Conservation (phyloP, 108 stramenopile species). For the Cyclostephanos tholiformis region DNA sequence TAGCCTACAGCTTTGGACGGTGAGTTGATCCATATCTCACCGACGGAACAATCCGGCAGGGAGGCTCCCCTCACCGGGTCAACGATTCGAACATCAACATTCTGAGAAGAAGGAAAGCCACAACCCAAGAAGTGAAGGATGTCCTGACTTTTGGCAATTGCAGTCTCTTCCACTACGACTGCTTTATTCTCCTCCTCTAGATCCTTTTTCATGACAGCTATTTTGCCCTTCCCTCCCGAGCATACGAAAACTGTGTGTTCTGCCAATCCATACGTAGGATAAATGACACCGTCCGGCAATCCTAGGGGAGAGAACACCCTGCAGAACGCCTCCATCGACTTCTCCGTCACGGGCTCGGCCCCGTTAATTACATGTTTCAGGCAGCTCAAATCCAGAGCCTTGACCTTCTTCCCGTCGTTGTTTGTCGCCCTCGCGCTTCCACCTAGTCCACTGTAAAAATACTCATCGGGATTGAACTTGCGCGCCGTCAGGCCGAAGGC, state of each 20-base stretch:
- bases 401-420: constrained; percentile 19
- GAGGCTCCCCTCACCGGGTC: constrained; percentile 55
- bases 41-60: constrained; percentile 66
- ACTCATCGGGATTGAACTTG: constrained; percentile 68
- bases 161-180: constrained; percentile 41
- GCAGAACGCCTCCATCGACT: constrained; percentile 79
- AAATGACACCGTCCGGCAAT: constrained; percentile 71
- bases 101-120: constrained; percentile 73
- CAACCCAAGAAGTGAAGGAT: constrained; percentile 73
- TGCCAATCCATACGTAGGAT: constrained; percentile 97
- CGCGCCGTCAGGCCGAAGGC: constrained; percentile 92
- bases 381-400: constrained; percentile 74
- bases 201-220: constrained; percentile 66
- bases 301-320: constrained; percentile 76
- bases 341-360: constrained; percentile 92
- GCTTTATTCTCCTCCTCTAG: constrained; percentile 69
- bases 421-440: constrained; percentile 8
- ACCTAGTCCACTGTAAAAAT: constrained; percentile 30
- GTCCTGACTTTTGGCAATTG: constrained; percentile 23
- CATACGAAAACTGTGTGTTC: constrained; percentile 98
- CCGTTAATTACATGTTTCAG: constrained; percentile 95
- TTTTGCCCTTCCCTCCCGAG: constrained; percentile 75
- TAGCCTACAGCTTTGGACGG: constrained; percentile 88
- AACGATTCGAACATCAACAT: constrained; percentile 83
- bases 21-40: constrained; percentile 95